These are phyloP conservation scores for Saprolegnia diclina DNA, from an alignment of 352 stramenopile species.

Conservation along the genomic window DNA sequence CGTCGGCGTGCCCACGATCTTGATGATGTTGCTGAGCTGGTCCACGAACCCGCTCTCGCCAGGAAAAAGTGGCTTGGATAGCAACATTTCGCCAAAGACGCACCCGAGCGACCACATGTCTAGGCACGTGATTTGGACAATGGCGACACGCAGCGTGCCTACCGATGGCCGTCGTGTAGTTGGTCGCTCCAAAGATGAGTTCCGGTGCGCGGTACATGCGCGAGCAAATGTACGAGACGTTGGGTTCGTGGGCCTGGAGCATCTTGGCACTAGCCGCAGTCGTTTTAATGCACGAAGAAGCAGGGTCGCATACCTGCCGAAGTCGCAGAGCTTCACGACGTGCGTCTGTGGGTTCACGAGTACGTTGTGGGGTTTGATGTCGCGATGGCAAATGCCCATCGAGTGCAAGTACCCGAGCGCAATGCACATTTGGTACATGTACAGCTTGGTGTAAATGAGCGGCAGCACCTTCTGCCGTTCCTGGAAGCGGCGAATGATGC, in stretches of 20 bases:
- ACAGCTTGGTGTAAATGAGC: conserved; percentile 71
- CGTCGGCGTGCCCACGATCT: conserved; percentile 85
- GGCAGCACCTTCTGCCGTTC: conserved; percentile 72
- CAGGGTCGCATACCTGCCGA: conserved; percentile 63
- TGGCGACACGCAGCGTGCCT: conserved; percentile 50
- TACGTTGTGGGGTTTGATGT: conserved; percentile 95
- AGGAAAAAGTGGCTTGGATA: conserved; percentile 50
- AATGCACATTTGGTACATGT: conserved; percentile 81
- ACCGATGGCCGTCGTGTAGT: conserved; percentile 89
- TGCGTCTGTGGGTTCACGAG: conserved; percentile 79
- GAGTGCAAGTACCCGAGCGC: conserved; percentile 87
- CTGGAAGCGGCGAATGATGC: conserved; percentile 73
- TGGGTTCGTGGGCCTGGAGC: conserved; percentile 64
- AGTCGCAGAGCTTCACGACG: conserved; percentile 61
- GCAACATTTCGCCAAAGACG: conserved; percentile 55
- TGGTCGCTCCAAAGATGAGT: conserved; percentile 82
- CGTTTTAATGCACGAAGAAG: conserved; percentile 48
- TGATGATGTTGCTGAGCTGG: conserved; percentile 69
- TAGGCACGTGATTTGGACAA: conserved; percentile 2
- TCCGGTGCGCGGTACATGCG: conserved; percentile 94
- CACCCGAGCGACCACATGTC: conserved; percentile 39
- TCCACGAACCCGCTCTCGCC: conserved; percentile 53
- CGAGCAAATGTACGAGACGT: conserved; percentile 79
- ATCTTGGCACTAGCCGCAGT: conserved; percentile 85
- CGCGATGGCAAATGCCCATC: conserved; percentile 32